Evolutionary conservation across 2,329 filamentous ascomycete genomes (phyloP).

Genomic region (Ascosphaera apis): DNA sequence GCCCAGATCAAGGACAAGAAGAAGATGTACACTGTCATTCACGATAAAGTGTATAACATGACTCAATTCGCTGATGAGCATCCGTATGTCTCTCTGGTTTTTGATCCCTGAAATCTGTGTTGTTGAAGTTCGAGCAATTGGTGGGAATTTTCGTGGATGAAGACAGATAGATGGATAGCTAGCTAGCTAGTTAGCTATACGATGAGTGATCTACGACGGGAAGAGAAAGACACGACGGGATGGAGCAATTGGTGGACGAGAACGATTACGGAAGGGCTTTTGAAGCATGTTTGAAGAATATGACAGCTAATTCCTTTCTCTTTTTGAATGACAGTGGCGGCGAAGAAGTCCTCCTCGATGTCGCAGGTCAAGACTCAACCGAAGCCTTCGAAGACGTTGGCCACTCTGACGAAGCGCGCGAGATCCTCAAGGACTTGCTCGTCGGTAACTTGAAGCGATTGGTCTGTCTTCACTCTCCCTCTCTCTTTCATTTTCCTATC

Average conservation of each 20-base stretch:
- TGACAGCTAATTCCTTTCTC: constrained; percentile 9
- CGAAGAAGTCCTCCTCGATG: constrained; percentile 93
- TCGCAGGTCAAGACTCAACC: constrained; percentile 84
- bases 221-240: too few relatives aligned
- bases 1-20: constrained; percentile 74
- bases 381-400: constrained; percentile 98
- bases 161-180: too few relatives aligned
- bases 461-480: constrained; percentile 28
- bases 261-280: too few relatives aligned
- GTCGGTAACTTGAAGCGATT: constrained; percentile 59
- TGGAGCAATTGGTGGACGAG: not conserved
- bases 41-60: constrained; percentile 90
- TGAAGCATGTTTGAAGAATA: too few relatives aligned
- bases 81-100: constrained; percentile 38
- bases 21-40: constrained; percentile 74
- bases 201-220: too few relatives aligned
- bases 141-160: too few relatives aligned
- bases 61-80: constrained; percentile 91
- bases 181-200: too few relatives aligned
- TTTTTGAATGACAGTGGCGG: constrained; percentile 44
- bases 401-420: constrained; percentile 93
- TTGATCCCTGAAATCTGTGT: too few relatives aligned
- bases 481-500: not conserved
- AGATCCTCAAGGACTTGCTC: constrained; percentile 59
- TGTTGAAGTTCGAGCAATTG: too few relatives aligned